Conservation (phyloP, 78 protist genomes). For the Guillardia theta region DNA sequence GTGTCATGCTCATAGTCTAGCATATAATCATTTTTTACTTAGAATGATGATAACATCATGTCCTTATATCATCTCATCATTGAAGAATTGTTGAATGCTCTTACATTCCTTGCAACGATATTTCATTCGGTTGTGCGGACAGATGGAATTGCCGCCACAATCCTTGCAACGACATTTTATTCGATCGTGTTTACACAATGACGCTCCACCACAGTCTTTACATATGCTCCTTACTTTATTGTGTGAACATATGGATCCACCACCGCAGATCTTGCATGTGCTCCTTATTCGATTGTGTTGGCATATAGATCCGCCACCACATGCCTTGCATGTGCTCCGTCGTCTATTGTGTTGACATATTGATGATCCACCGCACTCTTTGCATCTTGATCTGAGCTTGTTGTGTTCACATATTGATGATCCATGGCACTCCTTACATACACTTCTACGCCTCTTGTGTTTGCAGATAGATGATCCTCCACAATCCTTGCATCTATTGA, state of each 20-base stretch:
- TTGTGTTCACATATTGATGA: background rate
- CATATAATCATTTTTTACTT: no score
- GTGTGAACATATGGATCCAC: background rate
- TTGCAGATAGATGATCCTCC: background rate
- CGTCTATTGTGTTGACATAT: background rate
- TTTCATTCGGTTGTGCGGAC: background rate
- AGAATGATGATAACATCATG: no score
- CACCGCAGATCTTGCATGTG: background rate
- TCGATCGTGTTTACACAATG: background rate
- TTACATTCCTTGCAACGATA: background rate
- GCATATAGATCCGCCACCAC: background rate
- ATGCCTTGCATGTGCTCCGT: background rate
- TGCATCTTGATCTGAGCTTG: background rate
- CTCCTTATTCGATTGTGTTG: background rate
- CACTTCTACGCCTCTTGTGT: background rate
- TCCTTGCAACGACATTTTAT: background rate
- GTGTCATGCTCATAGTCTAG: no score
- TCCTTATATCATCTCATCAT: no score
- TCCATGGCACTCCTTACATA: background rate
- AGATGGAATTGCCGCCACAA: background rate
- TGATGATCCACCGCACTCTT: background rate
- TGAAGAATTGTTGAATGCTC: background rate
- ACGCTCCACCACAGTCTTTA: conserved; percentile 6
- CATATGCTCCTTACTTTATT: background rate
- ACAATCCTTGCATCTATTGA: background rate